A percentile compares a stretch with the other conserved stretches of the same genome.
phyloP scores from a whole-genome alignment of 169 alveolate genomes.

The Eimeria falciformis region DNA sequence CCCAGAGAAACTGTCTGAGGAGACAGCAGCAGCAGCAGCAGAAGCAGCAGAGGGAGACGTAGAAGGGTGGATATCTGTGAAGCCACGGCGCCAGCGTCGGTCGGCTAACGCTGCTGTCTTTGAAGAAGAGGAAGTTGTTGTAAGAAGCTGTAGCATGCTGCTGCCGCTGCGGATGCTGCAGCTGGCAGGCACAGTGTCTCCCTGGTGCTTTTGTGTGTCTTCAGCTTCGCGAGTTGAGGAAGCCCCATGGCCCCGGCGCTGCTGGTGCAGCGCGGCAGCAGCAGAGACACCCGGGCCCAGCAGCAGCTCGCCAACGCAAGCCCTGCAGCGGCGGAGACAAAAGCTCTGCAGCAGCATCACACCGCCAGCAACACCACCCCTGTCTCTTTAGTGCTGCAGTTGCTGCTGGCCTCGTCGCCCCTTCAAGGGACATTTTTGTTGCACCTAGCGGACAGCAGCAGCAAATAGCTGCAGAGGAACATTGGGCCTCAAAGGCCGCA shows the following conservation, averaged over 20 bases:
- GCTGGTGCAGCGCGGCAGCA: slow-evolving; percentile 15
- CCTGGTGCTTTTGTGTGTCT: too few relatives aligned
- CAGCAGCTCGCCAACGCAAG: slow-evolving; percentile 19
- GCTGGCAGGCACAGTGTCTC: too few relatives aligned
- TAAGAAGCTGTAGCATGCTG: slow-evolving; percentile 1
- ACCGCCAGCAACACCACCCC: slow-evolving; percentile 4
- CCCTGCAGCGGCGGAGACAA: slow-evolving; percentile 57
- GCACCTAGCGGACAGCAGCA: slow-evolving; percentile 62
- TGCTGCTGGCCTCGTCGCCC: slow-evolving; percentile 48
- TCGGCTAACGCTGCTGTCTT: slow-evolving; percentile 32
- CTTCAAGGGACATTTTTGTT: slow-evolving; percentile 12
- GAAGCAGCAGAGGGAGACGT: slow-evolving; percentile 51
- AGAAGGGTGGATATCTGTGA: slow-evolving; percentile 59
- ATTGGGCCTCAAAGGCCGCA: too few relatives aligned
- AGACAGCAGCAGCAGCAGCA: slow-evolving; percentile 32
- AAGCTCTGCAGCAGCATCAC: slow-evolving; percentile 55
- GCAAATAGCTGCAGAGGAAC: too few relatives aligned
- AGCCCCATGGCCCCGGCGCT: background rate
- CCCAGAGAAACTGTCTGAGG: background rate
- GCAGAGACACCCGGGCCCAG: slow-evolving; percentile 35
- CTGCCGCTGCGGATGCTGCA: background rate
- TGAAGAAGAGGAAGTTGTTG: slow-evolving; percentile 33
- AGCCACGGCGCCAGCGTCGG: slow-evolving; percentile 68
- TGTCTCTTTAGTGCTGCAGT: slow-evolving; percentile 65
- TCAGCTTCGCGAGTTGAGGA: slow-evolving; percentile 39